Conservation (phyloP, 306 rosid genomes). For the Rosa persica region DNA sequence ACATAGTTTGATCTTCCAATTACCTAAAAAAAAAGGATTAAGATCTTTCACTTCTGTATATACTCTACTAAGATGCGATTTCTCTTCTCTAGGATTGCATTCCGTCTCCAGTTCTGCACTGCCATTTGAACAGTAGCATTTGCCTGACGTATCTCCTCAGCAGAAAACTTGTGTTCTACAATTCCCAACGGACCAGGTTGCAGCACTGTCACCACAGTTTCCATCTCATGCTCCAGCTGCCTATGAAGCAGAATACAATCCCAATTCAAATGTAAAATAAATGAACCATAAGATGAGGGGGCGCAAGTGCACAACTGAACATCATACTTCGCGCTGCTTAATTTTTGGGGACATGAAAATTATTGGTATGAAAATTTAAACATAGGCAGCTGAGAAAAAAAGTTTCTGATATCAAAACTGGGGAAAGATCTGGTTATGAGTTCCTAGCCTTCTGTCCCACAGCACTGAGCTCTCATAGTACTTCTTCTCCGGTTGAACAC, state of each 20-base stretch:
- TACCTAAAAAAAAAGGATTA: slow-evolving; percentile 2
- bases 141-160: slow-evolving; percentile 63
- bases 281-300: neutral
- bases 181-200: slow-evolving; percentile 97
- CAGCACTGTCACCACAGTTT: slow-evolving; percentile 76
- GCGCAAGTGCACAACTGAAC: slow-evolving; percentile 11
- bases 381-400: neutral
- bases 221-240: slow-evolving; percentile 81
- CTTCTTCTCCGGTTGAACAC: neutral
- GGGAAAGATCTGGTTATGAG: neutral
- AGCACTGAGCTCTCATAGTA: neutral
- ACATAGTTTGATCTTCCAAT: neutral
- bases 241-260: slow-evolving; percentile 34
- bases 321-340: neutral
- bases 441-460: neutral
- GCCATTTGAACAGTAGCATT: slow-evolving; percentile 59
- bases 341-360: neutral
- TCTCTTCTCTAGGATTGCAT: slow-evolving; percentile 44
- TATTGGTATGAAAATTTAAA: neutral
- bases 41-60: slow-evolving; percentile 39
- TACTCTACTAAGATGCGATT: slow-evolving; percentile 48
- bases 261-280: neutral
- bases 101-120: slow-evolving; percentile 67
- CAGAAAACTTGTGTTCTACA: slow-evolving; percentile 79
- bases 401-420: neutral